These are phyloP conservation scores for Candida insectalens DNA, from an alignment of 805 yeast species.

Conservation along the genomic window DNA sequence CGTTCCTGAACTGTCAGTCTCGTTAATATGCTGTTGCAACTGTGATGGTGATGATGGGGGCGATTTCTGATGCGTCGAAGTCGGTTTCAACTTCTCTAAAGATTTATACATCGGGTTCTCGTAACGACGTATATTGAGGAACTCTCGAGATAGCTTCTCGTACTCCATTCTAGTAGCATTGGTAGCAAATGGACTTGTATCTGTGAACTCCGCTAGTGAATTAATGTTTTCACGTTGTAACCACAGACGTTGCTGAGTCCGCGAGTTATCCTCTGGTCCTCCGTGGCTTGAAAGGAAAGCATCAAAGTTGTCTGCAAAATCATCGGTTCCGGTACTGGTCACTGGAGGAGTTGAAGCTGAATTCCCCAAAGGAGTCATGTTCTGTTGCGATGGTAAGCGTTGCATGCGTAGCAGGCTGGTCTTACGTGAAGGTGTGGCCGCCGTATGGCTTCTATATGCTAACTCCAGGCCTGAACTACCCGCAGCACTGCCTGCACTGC, in stretches of 20 bases:
- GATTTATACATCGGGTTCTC: conserved; percentile 63
- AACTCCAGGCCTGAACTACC: too few species aligned
- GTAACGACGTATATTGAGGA: conserved; percentile 57
- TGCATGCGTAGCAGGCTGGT: too few species aligned
- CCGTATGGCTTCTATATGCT: too few species aligned
- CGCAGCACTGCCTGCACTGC: neutral
- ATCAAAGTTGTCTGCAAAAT: conserved; percentile 5
- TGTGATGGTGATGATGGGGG: neutral
- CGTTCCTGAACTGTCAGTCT: conserved; percentile 1
- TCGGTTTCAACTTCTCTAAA: conserved; percentile 36
- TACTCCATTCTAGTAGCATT: conserved; percentile 59
- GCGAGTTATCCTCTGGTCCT: conserved; percentile 41
- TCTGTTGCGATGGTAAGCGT: too few species aligned
- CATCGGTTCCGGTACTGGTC: too few species aligned
- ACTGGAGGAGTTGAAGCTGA: too few species aligned
- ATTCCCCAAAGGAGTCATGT: too few species aligned
- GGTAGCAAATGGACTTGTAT: conserved; percentile 17
- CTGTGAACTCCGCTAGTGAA: conserved; percentile 49
- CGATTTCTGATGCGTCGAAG: conserved; percentile 3
- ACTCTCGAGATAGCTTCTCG: conserved; percentile 70
- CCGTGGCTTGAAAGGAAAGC: conserved; percentile 25
- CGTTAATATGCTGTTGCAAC: neutral
- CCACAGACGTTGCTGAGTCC: conserved; percentile 84
- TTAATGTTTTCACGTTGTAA: conserved; percentile 57
- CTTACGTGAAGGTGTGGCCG: too few species aligned